Evolutionary conservation across 345 rosid species (phyloP), one percentile per base, ranked within the genome.

Genomic region (Arabis alpina): DNA sequence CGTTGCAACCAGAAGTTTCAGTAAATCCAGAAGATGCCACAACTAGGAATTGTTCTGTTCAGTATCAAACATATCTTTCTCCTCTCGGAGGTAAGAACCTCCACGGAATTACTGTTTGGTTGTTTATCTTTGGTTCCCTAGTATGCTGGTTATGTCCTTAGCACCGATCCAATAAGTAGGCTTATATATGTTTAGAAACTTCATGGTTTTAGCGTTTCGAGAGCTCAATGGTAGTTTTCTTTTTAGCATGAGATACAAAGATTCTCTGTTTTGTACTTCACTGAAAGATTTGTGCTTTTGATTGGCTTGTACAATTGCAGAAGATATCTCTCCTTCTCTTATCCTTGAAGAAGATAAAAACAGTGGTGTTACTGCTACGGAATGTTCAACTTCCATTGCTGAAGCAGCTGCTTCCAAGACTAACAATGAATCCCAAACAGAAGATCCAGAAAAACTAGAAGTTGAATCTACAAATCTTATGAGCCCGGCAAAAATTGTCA

Each of bases 61-160:
- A 9, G 50, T 93, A 90, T 56, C 61, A 54, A 52, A 82, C 85
- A 40, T 64, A 80, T 11, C 73, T 76, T 52, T 65, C 87, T 57
- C 77, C 85, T 76, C 89, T 90, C 5, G 85, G 82, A 61, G 90
- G 97, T 91, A 80, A 80, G 71, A 66, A 49, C 30, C 66, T 42
- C 24, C 10, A 45, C 62, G 34, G 4, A 23, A 53, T 52, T 52
- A 25, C 11, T 47, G 27, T 47, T 50, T 69, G 23, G 45, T 51
- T 62, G 70, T 15, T 8, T 32, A 13, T 6, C 25, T 61, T 24
- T 1, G 3, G 54, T 63, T 40, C 10, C 6, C n/a, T n/a, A n/a
- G n/a, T n/a, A n/a, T n/a, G n/a, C n/a, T n/a, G n/a, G n/a, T n/a
- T n/a, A n/a, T n/a, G n/a, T n/a, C n/a, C 52, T 19, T 68, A 0